These are phyloP conservation scores for Aspergillus taichungensis DNA, from an alignment of 495 filamentous ascomycete genomes.

Conservation along the genomic window DNA sequence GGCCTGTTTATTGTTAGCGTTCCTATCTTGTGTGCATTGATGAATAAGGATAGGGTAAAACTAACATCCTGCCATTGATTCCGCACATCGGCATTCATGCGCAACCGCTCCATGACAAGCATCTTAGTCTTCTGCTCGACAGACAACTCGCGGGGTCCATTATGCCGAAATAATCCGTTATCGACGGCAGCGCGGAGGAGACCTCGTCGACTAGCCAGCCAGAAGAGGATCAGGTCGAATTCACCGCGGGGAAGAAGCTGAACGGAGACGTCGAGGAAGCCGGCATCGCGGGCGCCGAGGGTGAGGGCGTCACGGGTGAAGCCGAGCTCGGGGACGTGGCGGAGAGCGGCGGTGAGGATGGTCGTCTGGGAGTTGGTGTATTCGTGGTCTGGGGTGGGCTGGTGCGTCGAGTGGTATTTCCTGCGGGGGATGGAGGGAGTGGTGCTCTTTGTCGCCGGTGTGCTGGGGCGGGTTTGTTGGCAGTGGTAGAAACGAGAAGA, in stretches of 20 bases:
- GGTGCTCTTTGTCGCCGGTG: neutral
- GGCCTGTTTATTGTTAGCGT: conserved; percentile 46
- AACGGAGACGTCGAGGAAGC: conserved; percentile 77
- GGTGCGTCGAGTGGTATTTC: conserved; percentile 67
- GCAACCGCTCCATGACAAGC: conserved; percentile 62
- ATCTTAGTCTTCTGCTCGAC: conserved; percentile 51
- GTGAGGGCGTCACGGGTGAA: conserved; percentile 65
- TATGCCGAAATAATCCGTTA: conserved; percentile 21
- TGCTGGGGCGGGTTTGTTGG: neutral
- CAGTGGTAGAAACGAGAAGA: neutral
- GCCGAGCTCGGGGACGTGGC: conserved; percentile 73
- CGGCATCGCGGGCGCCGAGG: conserved; percentile 69
- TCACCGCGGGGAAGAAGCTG: conserved; percentile 71
- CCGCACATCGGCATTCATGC: conserved; percentile 61
- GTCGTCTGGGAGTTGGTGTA: conserved; percentile 64
- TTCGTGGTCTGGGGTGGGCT: conserved; percentile 37
- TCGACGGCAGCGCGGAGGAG: conserved; percentile 44
- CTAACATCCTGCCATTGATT: conserved; percentile 77
- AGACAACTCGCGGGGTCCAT: conserved; percentile 15
- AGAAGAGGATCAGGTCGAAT: conserved; percentile 76
- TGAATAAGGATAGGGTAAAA: too few species aligned
- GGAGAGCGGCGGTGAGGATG: conserved; percentile 72
- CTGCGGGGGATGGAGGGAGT: conserved; percentile 13
- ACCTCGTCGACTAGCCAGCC: conserved; percentile 62
- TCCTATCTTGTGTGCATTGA: too few species aligned